A percentile compares a stretch with the other conserved stretches of the same genome.
Evolutionary conservation across 371 early-diverging fungal genomes (phyloP).

Genomic region (Mucor plumbeus): DNA sequence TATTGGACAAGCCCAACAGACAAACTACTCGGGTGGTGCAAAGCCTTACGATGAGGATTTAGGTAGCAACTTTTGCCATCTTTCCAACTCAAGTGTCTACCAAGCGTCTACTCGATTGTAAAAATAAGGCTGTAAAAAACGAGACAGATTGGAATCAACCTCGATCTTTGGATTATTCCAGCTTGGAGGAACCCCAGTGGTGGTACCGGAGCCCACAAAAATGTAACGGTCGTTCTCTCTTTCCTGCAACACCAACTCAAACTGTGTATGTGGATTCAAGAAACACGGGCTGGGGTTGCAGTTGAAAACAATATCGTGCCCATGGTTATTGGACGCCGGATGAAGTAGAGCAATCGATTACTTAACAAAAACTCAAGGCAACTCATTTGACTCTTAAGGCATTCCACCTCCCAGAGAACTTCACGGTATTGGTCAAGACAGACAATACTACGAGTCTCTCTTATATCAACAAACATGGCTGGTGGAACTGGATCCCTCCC

Average conservation of each 20-base stretch:
- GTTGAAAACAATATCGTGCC: too few relatives aligned
- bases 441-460: constrained; percentile 36
- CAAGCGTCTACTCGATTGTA: constrained; percentile 17
- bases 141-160: constrained; percentile 8
- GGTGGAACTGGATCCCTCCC: constrained; percentile 35
- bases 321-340: constrained; percentile 20
- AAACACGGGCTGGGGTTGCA: constrained; percentile 28
- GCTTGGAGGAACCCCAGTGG: constrained; percentile 10
- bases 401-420: constrained; percentile 8
- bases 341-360: constrained; percentile 26
- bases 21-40: constrained; percentile 17
- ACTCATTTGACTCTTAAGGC: constrained; percentile 2
- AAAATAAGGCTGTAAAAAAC: constrained; percentile 14
- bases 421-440: constrained; percentile 26
- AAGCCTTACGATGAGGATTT: constrained; percentile 24
- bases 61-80: too few relatives aligned
- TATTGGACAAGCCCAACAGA: not conserved
- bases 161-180: not conserved
- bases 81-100: constrained; percentile 21
- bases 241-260: constrained; percentile 13
- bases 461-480: constrained; percentile 39
- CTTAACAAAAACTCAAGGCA: constrained; percentile 27
- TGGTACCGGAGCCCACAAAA: constrained; percentile 10
- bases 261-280: constrained; percentile 23
- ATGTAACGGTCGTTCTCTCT: constrained; percentile 19